Evolutionary conservation across 208 protist species (phyloP).

Genomic region (Crithidia fasciculata): DNA sequence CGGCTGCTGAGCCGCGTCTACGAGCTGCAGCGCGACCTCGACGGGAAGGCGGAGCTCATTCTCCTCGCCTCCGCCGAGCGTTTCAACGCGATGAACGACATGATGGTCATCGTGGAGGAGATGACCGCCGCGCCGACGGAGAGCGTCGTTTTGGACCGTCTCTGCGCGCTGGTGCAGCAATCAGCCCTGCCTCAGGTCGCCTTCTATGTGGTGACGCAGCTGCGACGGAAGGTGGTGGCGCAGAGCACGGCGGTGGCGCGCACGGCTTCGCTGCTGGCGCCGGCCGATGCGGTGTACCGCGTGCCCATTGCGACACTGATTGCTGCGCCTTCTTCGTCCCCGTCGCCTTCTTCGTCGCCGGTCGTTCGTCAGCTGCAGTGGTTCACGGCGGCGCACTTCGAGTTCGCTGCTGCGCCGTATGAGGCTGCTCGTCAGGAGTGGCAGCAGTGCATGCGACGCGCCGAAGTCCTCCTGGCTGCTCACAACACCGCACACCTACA

Average conservation of each 20-base stretch:
- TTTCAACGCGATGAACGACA: slow-evolving; percentile 76
- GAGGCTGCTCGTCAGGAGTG: slow-evolving; percentile 37
- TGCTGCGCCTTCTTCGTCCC: too few relatives aligned
- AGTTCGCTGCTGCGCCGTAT: slow-evolving; percentile 59
- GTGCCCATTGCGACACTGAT: slow-evolving; percentile 1
- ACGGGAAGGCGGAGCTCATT: slow-evolving; percentile 68
- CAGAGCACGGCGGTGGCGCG: neutral
- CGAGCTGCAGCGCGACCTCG: slow-evolving; percentile 69
- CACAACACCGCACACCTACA: neutral
- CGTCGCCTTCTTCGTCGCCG: too few relatives aligned
- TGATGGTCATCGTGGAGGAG: slow-evolving; percentile 56
- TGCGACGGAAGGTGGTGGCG: slow-evolving; percentile 25
- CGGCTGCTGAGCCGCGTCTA: slow-evolving; percentile 69
- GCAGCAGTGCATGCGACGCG: slow-evolving; percentile 30
- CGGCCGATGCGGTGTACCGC: slow-evolving; percentile 23
- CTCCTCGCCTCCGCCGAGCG: slow-evolving; percentile 66
- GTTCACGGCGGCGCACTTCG: slow-evolving; percentile 64
- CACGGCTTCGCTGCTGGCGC: neutral
- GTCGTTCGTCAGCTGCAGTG: slow-evolving; percentile 44
- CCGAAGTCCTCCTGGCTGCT: slow-evolving; percentile 4
- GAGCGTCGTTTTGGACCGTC: slow-evolving; percentile 21
- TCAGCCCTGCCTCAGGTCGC: slow-evolving; percentile 64
- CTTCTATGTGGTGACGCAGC: slow-evolving; percentile 40
- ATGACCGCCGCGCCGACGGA: slow-evolving; percentile 24
- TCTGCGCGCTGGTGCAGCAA: slow-evolving; percentile 32